phyloP scores from a whole-genome alignment of 306 rosid genomes.

The Alnus rubra region DNA sequence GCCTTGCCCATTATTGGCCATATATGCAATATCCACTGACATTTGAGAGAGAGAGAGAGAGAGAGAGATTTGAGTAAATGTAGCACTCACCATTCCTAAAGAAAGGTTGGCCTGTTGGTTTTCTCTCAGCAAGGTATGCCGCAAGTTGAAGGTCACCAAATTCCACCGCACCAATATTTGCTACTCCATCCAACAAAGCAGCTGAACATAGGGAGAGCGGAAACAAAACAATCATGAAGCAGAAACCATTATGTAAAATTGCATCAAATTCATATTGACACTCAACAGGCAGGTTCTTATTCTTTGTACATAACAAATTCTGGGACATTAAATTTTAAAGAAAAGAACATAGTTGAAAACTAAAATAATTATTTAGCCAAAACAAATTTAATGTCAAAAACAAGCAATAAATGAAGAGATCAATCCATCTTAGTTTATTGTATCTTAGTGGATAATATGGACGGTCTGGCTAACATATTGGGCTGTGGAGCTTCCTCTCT shows the following conservation, averaged over 20 bases:
- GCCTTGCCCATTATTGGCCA: conserved; percentile 15
- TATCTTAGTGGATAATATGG: too few relatives aligned
- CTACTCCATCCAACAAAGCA: conserved; percentile 64
- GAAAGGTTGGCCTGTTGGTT: conserved; percentile 73
- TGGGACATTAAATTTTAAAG: too few relatives aligned
- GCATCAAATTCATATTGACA: conserved; percentile 15
- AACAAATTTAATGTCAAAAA: too few relatives aligned
- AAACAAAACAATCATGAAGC: conserved; percentile 26
- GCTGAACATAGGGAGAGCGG: conserved; percentile 38
- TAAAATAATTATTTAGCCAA: too few relatives aligned
- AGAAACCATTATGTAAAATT: conserved; percentile 7
- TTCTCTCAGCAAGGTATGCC: conserved; percentile 68
- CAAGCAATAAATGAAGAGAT: neutral
- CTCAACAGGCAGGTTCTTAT: neutral
- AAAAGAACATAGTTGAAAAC: too few relatives aligned
- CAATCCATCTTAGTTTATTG: neutral
- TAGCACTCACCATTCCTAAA: conserved; percentile 70
- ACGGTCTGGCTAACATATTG: too few relatives aligned
- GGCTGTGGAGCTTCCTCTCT: too few relatives aligned
- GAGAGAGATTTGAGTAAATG: conserved; percentile 13
- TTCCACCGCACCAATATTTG: conserved; percentile 70
- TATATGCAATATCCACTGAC: neutral
- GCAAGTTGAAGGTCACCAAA: conserved; percentile 73
- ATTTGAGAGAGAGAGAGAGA: conserved; percentile 16
- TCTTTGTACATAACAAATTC: neutral